Evolutionary conservation across 257 asterid species (phyloP).

Genomic region (Gardenia jasminoides): DNA sequence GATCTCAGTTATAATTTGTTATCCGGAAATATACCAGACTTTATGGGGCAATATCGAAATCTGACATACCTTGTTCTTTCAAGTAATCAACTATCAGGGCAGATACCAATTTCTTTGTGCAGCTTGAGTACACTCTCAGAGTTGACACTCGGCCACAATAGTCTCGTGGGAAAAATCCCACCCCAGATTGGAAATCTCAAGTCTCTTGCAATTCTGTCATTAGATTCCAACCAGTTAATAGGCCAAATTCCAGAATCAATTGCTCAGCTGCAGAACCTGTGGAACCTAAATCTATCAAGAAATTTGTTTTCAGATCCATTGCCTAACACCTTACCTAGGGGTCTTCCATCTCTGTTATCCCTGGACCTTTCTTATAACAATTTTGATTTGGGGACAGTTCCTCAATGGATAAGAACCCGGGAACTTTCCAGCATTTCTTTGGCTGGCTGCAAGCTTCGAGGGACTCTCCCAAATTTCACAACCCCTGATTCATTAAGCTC

Average conservation of each 20-base stretch:
- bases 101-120: slow-evolving; percentile 55
- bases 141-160: slow-evolving; percentile 72
- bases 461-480: slow-evolving; percentile 71
- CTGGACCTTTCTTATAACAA: slow-evolving; percentile 79
- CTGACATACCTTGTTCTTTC: slow-evolving; percentile 65
- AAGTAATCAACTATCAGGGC: slow-evolving; percentile 61
- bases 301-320: slow-evolving; percentile 58
- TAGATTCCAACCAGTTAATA: slow-evolving; percentile 61
- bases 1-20: slow-evolving; percentile 68
- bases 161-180: slow-evolving; percentile 63
- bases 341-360: slow-evolving; percentile 59
- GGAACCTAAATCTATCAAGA: slow-evolving; percentile 81
- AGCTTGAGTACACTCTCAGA: slow-evolving; percentile 47
- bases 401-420: slow-evolving; percentile 68
- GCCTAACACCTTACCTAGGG: slow-evolving; percentile 55
- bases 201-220: slow-evolving; percentile 54
- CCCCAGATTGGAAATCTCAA: slow-evolving; percentile 55
- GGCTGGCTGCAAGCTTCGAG: slow-evolving; percentile 74
- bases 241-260: slow-evolving; percentile 79
- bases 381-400: slow-evolving; percentile 57
- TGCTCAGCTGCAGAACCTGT: slow-evolving; percentile 50
- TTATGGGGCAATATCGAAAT: slow-evolving; percentile 53
- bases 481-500: slow-evolving; percentile 60
- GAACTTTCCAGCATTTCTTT: slow-evolving; percentile 63
- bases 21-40: slow-evolving; percentile 62